Evolutionary conservation across 371 early-diverging fungal genomes (phyloP).

Genomic region (Rozella allomycis): DNA sequence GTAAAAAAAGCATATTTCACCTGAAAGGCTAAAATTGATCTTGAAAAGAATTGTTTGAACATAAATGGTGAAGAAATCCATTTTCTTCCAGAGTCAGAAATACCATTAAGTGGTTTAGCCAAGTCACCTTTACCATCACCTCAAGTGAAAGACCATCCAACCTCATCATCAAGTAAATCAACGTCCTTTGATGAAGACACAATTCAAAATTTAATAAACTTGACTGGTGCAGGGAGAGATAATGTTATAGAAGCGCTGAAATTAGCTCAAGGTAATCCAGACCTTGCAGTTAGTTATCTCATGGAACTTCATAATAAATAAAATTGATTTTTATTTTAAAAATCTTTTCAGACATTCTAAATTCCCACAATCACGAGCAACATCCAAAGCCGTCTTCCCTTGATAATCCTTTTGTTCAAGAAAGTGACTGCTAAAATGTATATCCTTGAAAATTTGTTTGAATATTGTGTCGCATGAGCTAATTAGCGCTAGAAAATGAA

Average conservation of each 20-base stretch:
- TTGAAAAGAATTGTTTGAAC: constrained; percentile 38
- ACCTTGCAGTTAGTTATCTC: constrained; percentile 71
- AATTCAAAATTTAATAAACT: constrained; percentile 30
- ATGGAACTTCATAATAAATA: no score
- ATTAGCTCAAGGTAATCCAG: constrained; percentile 55
- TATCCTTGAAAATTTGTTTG: no score
- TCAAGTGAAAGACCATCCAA: constrained; percentile 1
- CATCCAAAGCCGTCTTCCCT: no score
- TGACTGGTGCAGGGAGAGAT: constrained; percentile 38
- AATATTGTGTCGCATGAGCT: no score
- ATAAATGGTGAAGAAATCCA: constrained; percentile 60
- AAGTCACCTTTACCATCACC: constrained; percentile 2
- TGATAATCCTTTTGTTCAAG: no score
- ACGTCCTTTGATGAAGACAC: constrained; percentile 19
- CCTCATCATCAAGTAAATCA: constrained; percentile 3
- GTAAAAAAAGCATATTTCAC: constrained; percentile 4
- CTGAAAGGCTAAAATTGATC: constrained; percentile 73
- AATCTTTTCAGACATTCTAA: no score
- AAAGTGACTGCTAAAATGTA: no score
- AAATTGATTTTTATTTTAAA: no score
- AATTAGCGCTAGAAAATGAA: no score
- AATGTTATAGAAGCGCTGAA: constrained; percentile 60
- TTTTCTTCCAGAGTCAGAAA: constrained; percentile 71
- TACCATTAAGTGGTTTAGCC: constrained; percentile 30
- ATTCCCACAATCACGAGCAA: no score